phyloP scores from a whole-genome alignment of 441 rosid genomes.

The Bocquillonia castaneifolia region DNA sequence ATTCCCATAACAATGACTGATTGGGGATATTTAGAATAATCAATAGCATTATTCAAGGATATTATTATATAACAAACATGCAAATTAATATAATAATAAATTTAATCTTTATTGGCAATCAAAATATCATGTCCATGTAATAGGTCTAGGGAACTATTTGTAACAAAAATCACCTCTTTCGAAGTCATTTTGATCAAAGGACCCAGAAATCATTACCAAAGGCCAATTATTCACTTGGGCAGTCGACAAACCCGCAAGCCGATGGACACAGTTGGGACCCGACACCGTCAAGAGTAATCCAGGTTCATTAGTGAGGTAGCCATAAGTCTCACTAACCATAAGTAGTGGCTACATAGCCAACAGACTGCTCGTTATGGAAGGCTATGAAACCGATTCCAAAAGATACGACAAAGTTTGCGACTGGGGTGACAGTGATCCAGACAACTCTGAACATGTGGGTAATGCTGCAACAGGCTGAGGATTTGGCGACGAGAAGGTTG shows the following conservation, averaged over 20 bases:
- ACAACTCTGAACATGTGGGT: constrained; percentile 93
- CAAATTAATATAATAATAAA: no score
- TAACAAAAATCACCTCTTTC: constrained; percentile 89
- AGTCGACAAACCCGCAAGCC: constrained; percentile 82
- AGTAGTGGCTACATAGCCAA: constrained; percentile 93
- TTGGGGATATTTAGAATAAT: no score
- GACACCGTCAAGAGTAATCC: constrained; percentile 88
- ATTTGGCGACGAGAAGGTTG: constrained; percentile 56
- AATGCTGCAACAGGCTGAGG: constrained; percentile 62
- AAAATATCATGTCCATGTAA: no score
- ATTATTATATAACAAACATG: no score
- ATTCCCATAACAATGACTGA: no score
- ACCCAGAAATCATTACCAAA: constrained; percentile 86
- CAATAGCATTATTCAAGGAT: no score
- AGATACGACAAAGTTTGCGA: constrained; percentile 71
- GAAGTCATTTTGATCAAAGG: constrained; percentile 65
- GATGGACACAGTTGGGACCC: constrained; percentile 93
- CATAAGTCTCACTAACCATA: no score
- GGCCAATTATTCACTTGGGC: constrained; percentile 89
- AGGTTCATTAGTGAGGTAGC: constrained; percentile 75
- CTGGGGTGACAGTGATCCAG: constrained; percentile 87
- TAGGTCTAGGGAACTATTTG: no score
- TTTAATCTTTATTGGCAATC: no score
- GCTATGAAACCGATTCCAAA: constrained; percentile 84
- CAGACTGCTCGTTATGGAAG: constrained; percentile 96